These are phyloP conservation scores for Claviceps cyperi DNA, from an alignment of 2,329 filamentous ascomycete species.

Conservation along the genomic window DNA sequence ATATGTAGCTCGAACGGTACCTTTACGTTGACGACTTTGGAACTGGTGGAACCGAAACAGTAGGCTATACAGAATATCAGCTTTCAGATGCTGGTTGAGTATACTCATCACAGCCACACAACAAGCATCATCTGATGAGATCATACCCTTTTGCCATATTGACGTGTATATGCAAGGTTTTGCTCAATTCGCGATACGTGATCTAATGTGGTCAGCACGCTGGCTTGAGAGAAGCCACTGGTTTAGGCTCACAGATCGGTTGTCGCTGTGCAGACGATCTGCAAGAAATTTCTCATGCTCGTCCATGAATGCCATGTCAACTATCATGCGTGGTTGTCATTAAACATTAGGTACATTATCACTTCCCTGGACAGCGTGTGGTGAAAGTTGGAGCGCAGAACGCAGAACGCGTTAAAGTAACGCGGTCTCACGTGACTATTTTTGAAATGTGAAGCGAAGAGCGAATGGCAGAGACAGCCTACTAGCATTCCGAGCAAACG, in stretches of 20 bases:
- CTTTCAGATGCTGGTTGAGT: not conserved
- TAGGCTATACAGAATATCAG: slow-evolving; percentile 41
- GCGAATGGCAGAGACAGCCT: too few species aligned
- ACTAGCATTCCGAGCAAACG: too few species aligned
- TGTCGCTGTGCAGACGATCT: slow-evolving; percentile 61
- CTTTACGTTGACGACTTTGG: slow-evolving; percentile 69
- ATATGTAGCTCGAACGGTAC: slow-evolving; percentile 83
- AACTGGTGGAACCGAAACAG: slow-evolving; percentile 74
- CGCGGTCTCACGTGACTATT: slow-evolving; percentile 22
- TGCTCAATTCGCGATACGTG: slow-evolving; percentile 74
- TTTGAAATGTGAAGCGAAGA: not conserved
- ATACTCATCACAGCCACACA: not conserved
- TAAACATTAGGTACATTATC: too few species aligned
- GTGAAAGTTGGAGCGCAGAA: not conserved
- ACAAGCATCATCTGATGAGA: not conserved
- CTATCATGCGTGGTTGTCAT: not conserved
- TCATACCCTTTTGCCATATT: slow-evolving; percentile 75
- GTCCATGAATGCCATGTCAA: slow-evolving; percentile 26
- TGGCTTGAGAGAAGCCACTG: not conserved
- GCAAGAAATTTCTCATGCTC: slow-evolving; percentile 61
- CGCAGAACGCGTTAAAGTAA: too few species aligned
- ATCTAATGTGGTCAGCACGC: slow-evolving; percentile 36
- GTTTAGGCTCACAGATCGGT: slow-evolving; percentile 45
- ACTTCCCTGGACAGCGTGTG: too few species aligned
- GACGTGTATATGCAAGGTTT: slow-evolving; percentile 69